phyloP scores from a whole-genome alignment of 805 yeast genomes.

The Monosporozyma servazzii region DNA sequence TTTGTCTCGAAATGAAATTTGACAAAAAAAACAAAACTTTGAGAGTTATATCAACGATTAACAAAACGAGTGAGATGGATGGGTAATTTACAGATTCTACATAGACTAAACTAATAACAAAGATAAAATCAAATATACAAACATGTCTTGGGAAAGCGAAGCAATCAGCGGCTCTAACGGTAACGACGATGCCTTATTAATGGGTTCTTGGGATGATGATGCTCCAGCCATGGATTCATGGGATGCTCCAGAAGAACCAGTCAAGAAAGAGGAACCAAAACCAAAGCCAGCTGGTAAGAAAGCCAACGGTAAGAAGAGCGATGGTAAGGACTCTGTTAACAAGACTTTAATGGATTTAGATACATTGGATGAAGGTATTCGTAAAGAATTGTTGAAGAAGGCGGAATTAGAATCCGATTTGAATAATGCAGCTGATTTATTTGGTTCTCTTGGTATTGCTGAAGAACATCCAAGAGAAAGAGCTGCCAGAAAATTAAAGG shows the following conservation, averaged over 20 bases:
- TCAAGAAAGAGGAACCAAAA: constrained; percentile 30
- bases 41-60: neutral
- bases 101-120: neutral
- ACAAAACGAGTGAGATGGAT: neutral
- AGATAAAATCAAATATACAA: neutral
- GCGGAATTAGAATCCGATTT: constrained; percentile 82
- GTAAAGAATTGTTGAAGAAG: constrained; percentile 61
- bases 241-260: constrained; percentile 63
- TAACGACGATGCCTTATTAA: constrained; percentile 37
- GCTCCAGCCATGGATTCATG: constrained; percentile 79
- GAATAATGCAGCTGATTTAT: constrained; percentile 86
- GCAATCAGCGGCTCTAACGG: constrained; percentile 65
- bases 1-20: neutral
- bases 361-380: constrained; percentile 61
- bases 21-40: neutral
- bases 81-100: too few species aligned
- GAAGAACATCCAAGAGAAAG: constrained; percentile 39
- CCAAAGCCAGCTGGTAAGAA: constrained; percentile 22
- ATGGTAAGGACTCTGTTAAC: constrained; percentile 16
- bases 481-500: constrained; percentile 30
- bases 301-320: constrained; percentile 18
- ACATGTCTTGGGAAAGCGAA: constrained; percentile 66
- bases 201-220: constrained; percentile 74
- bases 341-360: constrained; percentile 46
- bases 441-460: constrained; percentile 58